Percentiles rank a stretch among this genome's conserved stretches.
Evolutionary conservation across 352 stramenopile species (phyloP).

Genomic region (Globisporangium uncinulatum): DNA sequence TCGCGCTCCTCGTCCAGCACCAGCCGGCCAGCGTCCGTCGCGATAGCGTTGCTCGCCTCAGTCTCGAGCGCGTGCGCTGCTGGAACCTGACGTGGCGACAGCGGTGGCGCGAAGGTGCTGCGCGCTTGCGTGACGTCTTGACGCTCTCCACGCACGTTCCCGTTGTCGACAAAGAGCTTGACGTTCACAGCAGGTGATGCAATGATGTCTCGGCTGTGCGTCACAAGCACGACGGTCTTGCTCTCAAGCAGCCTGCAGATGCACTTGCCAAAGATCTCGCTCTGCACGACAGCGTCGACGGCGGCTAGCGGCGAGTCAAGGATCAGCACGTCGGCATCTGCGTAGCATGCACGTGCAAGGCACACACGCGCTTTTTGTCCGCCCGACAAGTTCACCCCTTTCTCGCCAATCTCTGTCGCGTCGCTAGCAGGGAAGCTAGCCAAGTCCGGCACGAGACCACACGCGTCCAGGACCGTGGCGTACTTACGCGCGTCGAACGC

Average conservation of each 20-base stretch:
- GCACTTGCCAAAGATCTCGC: constrained; percentile 85
- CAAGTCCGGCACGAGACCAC: constrained; percentile 85
- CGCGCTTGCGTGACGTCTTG: background rate
- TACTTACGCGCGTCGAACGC: constrained; percentile 47
- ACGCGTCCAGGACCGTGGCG: constrained; percentile 62
- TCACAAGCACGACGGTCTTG: constrained; percentile 90
- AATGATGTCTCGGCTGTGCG: constrained; percentile 82
- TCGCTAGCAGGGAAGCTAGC: constrained; percentile 77
- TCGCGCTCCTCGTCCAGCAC: constrained; percentile 34
- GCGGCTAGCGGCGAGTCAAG: constrained; percentile 92
- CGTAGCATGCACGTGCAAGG: constrained; percentile 69
- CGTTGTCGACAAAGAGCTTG: constrained; percentile 15
- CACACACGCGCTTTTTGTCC: constrained; percentile 87
- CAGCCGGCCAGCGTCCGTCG: constrained; percentile 11
- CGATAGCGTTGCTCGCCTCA: background rate
- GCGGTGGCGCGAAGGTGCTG: background rate
- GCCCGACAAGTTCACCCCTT: constrained; percentile 92
- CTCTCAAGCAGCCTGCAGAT: constrained; percentile 28
- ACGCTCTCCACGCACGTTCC: background rate
- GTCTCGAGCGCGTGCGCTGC: constrained; percentile 2
- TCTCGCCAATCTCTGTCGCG: constrained; percentile 93
- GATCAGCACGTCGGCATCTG: constrained; percentile 64
- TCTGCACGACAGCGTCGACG: constrained; percentile 92
- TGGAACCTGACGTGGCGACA: constrained; percentile 2
- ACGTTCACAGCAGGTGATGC: constrained; percentile 17